These are phyloP conservation scores for Dryas alaskensis DNA, from an alignment of 306 rosid species.

Conservation along the genomic window DNA sequence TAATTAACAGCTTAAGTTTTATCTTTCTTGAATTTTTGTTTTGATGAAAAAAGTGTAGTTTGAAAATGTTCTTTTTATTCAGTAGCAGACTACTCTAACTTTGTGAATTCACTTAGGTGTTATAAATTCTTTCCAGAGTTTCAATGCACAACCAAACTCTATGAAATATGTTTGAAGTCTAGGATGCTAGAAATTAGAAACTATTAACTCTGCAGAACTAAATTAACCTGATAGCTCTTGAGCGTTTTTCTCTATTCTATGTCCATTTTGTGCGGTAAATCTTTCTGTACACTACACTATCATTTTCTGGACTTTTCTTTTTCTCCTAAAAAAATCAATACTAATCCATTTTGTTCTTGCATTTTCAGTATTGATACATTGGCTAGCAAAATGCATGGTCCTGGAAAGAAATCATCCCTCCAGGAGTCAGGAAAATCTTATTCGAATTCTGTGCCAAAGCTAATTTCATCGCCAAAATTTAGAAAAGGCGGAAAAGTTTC, in stretches of 20 bases:
- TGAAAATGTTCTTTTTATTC: background rate
- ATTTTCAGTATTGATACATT: slow-evolving; percentile 35
- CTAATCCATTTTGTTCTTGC: slow-evolving; percentile 9
- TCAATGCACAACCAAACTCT: background rate
- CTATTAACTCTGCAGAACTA: background rate
- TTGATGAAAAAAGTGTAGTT: too few relatives aligned
- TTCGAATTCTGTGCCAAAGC: slow-evolving; percentile 39
- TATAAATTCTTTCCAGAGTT: background rate
- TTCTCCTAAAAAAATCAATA: slow-evolving; percentile 5
- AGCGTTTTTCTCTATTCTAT: background rate
- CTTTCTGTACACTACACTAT: background rate
- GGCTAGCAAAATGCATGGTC: slow-evolving; percentile 47
- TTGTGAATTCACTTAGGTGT: background rate
- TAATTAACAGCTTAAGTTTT: background rate
- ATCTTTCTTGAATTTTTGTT: background rate
- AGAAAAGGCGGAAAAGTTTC: slow-evolving; percentile 37
- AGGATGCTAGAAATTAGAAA: background rate
- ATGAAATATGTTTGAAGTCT: background rate
- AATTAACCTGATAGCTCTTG: background rate
- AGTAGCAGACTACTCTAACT: background rate
- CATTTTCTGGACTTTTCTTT: background rate
- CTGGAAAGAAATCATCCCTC: slow-evolving; percentile 41
- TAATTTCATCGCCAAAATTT: slow-evolving; percentile 31
- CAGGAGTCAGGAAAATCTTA: slow-evolving; percentile 43
- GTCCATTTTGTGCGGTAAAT: background rate